phyloP scores from a whole-genome alignment of 768 basidiomycete genomes.

The Suillus decipiens region DNA sequence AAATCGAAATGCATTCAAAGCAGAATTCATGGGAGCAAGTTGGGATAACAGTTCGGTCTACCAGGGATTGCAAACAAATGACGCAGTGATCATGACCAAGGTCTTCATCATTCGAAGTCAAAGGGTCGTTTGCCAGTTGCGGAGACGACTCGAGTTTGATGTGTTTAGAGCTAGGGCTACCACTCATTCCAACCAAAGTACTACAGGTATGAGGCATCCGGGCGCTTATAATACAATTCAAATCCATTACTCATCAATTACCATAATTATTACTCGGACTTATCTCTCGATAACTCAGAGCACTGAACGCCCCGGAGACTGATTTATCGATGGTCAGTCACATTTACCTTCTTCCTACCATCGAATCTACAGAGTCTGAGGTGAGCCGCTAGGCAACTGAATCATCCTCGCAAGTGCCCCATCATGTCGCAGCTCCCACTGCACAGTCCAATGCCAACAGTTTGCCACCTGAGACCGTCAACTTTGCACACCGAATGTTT shows the following conservation, averaged over 20 bases:
- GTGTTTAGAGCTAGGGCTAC: constrained; percentile 36
- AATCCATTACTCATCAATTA: too few species aligned
- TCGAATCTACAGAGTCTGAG: not conserved
- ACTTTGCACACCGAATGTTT: constrained; percentile 70
- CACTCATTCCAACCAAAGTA: constrained; percentile 5
- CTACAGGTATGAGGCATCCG: not conserved
- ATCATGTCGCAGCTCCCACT: not conserved
- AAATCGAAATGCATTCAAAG: constrained; percentile 85
- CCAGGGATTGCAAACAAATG: constrained; percentile 80
- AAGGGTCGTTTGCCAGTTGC: not conserved
- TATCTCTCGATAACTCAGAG: not conserved
- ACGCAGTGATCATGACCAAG: constrained; percentile 60
- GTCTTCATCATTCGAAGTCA: constrained; percentile 1
- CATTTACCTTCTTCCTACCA: not conserved
- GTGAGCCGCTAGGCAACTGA: constrained; percentile 6
- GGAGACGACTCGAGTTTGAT: constrained; percentile 33
- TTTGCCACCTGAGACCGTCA: constrained; percentile 41
- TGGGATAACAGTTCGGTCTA: constrained; percentile 80
- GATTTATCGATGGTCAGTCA: not conserved
- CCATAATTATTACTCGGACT: too few species aligned
- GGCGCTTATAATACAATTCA: too few species aligned
- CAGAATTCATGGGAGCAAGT: constrained; percentile 92
- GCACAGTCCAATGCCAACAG: constrained; percentile 8
- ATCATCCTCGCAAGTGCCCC: not conserved
- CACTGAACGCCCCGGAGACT: not conserved